Evolutionary conservation across 2,329 filamentous ascomycete genomes (phyloP).

Genomic region (Trichophyton benhamiae): DNA sequence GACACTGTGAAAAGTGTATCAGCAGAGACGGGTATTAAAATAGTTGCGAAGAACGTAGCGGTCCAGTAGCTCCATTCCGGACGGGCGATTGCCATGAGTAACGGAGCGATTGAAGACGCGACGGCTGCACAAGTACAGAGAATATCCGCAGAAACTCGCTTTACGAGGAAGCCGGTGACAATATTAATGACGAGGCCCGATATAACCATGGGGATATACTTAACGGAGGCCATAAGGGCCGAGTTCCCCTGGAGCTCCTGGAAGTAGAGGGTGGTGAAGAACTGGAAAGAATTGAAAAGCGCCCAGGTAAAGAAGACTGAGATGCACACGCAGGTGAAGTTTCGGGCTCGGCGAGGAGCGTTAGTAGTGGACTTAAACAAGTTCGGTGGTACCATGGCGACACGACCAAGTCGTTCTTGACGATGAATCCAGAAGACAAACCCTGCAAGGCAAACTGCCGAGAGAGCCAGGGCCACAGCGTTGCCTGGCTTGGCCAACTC

Average conservation of each 20-base stretch:
- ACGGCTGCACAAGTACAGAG: slow-evolving; percentile 8
- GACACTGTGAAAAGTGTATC: slow-evolving; percentile 34
- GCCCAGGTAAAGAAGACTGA: slow-evolving; percentile 36
- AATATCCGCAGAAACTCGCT: slow-evolving; percentile 7
- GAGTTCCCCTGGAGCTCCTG: slow-evolving; percentile 39
- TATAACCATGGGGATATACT: slow-evolving; percentile 37
- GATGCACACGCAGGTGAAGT: slow-evolving; percentile 41
- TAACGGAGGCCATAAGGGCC: slow-evolving; percentile 36
- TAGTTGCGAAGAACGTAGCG: slow-evolving; percentile 8
- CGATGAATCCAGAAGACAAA: slow-evolving; percentile 44
- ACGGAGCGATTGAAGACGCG: slow-evolving; percentile 8
- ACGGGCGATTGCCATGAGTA: slow-evolving; percentile 11
- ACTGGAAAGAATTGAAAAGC: slow-evolving; percentile 25
- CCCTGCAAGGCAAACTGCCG: slow-evolving; percentile 25
- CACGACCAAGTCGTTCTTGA: slow-evolving; percentile 32
- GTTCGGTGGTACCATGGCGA: slow-evolving; percentile 47
- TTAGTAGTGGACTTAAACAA: slow-evolving; percentile 43
- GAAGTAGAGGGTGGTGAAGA: slow-evolving; percentile 28
- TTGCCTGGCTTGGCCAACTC: slow-evolving; percentile 42
- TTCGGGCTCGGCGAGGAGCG: slow-evolving; percentile 37
- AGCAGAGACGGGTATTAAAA: slow-evolving; percentile 10
- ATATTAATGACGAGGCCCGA: slow-evolving; percentile 21
- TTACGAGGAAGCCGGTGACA: slow-evolving; percentile 11
- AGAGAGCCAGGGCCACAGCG: slow-evolving; percentile 26
- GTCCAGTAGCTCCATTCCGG: slow-evolving; percentile 11